Base-by-base conservation (phyloP, 2,329 filamentous ascomycete species). In the Sclerotinia trifoliorum region DNA sequence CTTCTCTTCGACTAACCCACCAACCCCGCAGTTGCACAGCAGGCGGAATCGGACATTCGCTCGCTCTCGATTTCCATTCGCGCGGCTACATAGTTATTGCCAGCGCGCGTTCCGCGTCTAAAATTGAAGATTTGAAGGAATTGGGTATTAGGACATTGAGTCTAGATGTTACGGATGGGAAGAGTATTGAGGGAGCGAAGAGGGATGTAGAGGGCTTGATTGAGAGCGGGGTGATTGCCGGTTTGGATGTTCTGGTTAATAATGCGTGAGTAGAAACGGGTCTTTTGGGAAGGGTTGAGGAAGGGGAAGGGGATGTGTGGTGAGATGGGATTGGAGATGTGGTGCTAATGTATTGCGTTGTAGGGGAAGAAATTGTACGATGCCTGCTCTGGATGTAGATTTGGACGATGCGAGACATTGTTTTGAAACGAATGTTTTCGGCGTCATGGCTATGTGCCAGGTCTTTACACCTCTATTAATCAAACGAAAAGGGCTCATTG, bases 241-340 rank as follows among this genome's bases (percentile, higher is more conserved):
- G 92, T 44, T 90, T 98, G 71, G 87, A 97, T 78, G 85, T 98
- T 3, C 81, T 98, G 68, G 92, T 98, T 39, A 98, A 98, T 82
- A 98, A 97, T 83, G 94, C 94, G 73, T 75, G 48, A 49, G 73
- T 54, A 51, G 24, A 39, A 35, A 10, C 5, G 19, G 3, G 4
- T 66, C 5, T 24, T 21, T 24, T 55, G 11, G 24, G 48, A 24
- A 4, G 17, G 26, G 29, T 35, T 35, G 32, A 35, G 32, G 6
- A 6, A 35, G 29, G 35, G 56, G 44, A 29, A 10, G 5, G 21
- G 44, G n/a, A 42, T 29, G 32, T 13, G 2, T 13, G 32, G 5
- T 15, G 2, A 26, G 32, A 15, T 35, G 48, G 3, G 58, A 39
- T 24, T 29, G 48, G 11, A 21, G 56, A 63, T 26, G 24, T 2